Percentiles rank a stretch among this genome's conserved stretches.
Evolutionary conservation across 139 green algal genomes (phyloP).

Genomic region (Parachlorella kessleri): DNA sequence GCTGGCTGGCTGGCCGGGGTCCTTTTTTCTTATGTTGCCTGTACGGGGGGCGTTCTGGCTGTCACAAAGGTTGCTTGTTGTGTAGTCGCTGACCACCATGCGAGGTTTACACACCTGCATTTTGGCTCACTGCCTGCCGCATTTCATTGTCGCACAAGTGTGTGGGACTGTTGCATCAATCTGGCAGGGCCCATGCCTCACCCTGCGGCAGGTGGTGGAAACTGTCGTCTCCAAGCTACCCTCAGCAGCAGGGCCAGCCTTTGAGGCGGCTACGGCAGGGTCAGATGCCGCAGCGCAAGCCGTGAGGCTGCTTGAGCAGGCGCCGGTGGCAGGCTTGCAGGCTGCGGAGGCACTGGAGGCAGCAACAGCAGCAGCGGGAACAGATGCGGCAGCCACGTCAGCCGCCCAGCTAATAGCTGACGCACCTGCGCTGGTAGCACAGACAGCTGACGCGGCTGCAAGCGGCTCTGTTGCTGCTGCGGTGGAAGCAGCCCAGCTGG

Average conservation of each 20-base stretch:
- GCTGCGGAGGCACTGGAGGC: too few species aligned
- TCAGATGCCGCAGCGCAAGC: neutral
- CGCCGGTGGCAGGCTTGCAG: neutral
- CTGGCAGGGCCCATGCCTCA: too few species aligned
- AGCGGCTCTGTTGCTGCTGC: neutral
- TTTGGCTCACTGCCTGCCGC: too few species aligned
- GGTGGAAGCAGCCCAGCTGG: slow-evolving; percentile 31
- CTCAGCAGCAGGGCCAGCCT: neutral
- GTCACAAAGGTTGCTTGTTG: too few species aligned
- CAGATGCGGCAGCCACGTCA: neutral
- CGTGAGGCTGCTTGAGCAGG: neutral
- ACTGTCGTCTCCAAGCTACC: slow-evolving; percentile 4
- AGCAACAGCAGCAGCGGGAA: neutral
- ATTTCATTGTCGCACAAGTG: too few species aligned
- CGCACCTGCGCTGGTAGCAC: too few species aligned
- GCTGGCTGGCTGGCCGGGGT: too few species aligned
- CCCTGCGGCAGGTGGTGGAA: neutral
- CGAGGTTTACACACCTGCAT: too few species aligned
- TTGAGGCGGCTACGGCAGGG: neutral
- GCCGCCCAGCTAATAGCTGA: neutral
- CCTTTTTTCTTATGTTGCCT: too few species aligned
- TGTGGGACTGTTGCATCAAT: too few species aligned
- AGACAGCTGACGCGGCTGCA: neutral
- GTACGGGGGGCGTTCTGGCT: too few species aligned
- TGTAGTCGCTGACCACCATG: too few species aligned